Percentiles rank a stretch among this genome's conserved stretches.
These are phyloP conservation scores for Solanum sitiens DNA, from an alignment of 257 asterid species.

Conservation along the genomic window DNA sequence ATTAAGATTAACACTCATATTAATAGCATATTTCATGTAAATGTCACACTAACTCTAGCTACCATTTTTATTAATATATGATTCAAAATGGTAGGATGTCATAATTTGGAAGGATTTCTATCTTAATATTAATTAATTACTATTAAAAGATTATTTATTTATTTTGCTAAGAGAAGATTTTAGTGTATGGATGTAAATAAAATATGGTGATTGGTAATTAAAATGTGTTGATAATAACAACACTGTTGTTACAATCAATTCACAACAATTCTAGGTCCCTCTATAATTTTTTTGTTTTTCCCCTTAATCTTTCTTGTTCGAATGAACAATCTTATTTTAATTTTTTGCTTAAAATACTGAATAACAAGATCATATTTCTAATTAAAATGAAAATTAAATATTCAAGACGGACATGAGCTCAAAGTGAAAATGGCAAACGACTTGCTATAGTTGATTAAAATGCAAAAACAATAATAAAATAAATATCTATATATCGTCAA, in stretches of 20 bases:
- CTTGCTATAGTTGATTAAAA: too few relatives aligned
- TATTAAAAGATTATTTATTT: not conserved
- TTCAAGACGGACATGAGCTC: too few relatives aligned
- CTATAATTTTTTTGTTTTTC: not conserved
- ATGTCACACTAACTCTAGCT: not conserved
- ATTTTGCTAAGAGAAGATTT: not conserved
- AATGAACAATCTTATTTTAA: too few relatives aligned
- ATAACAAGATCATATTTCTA: too few relatives aligned
- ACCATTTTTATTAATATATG: not conserved
- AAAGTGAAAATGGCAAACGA: too few relatives aligned
- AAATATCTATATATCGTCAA: too few relatives aligned
- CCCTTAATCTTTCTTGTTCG: not conserved
- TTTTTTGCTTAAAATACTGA: not conserved
- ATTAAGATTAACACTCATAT: not conserved
- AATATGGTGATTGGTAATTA: not conserved
- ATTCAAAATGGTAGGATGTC: not conserved
- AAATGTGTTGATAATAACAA: not conserved
- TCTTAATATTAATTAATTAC: not conserved
- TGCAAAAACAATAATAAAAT: too few relatives aligned
- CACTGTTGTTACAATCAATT: not conserved
- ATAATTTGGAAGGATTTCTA: not conserved
- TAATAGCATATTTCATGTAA: not conserved
- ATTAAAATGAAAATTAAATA: too few relatives aligned
- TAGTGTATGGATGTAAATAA: not conserved
- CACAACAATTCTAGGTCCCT: not conserved